A percentile compares a stretch with the other conserved stretches of the same genome.
phyloP scores from a whole-genome alignment of 306 rosid genomes.

The Trichosanthes truncata region DNA sequence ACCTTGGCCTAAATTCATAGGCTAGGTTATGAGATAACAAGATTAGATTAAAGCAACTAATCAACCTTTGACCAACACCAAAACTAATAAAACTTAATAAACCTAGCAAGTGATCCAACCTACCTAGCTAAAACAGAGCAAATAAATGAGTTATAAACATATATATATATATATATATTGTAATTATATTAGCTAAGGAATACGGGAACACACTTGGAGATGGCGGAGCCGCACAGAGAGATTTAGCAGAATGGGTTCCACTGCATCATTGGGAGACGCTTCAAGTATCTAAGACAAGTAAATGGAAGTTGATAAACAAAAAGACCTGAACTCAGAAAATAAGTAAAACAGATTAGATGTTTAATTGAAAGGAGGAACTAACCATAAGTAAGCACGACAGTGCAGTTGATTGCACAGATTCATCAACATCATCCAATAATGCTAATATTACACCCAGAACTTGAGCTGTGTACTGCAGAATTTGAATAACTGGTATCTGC shows the following conservation, averaged over 20 bases:
- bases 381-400: conserved; percentile 87
- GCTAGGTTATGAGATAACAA: background rate
- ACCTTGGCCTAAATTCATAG: background rate
- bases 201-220: conserved; percentile 59
- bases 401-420: conserved; percentile 88
- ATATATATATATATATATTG: too few relatives aligned
- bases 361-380: conserved; percentile 15
- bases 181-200: background rate
- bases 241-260: conserved; percentile 76
- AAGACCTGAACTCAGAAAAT: background rate
- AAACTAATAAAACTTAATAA: background rate
- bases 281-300: conserved; percentile 52
- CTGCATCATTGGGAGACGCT: conserved; percentile 73
- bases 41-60: background rate
- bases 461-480: conserved; percentile 65
- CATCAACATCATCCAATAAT: conserved; percentile 78
- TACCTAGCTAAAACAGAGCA: background rate
- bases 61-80: background rate
- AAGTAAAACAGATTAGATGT: background rate
- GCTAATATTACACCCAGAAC: conserved; percentile 88
- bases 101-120: background rate
- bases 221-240: conserved; percentile 77
- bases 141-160: background rate
- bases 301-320: conserved; percentile 18
- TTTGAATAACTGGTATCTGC: conserved; percentile 75